A percentile compares a stretch with the other conserved stretches of the same genome.
phyloP scores from a whole-genome alignment of 2,329 filamentous ascomycete species.

The Neoscytalidium dimidiatum region DNA sequence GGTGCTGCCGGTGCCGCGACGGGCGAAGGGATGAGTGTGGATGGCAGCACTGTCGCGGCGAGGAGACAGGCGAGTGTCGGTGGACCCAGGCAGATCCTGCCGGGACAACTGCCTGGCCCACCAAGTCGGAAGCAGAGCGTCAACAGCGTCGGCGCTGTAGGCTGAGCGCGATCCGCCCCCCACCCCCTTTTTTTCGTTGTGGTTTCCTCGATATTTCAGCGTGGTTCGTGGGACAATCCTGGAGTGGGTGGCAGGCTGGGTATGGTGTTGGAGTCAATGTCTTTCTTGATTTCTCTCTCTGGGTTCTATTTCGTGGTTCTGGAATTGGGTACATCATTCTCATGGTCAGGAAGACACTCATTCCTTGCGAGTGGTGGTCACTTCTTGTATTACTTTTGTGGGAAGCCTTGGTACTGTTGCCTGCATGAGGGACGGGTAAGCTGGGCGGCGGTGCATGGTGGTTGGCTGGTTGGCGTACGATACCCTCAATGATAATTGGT shows the following conservation, averaged over 20 bases:
- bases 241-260: neutral
- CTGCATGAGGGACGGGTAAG: too few relatives aligned
- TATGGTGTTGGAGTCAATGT: neutral
- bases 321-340: neutral
- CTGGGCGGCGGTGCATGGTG: neutral
- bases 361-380: too few relatives aligned
- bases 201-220: neutral
- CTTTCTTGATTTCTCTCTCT: neutral
- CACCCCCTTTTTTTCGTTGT: neutral
- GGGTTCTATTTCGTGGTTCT: neutral
- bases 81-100: slow-evolving; percentile 38
- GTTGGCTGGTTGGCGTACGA: neutral
- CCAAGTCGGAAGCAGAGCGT: slow-evolving; percentile 13
- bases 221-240: neutral
- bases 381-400: too few relatives aligned
- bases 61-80: slow-evolving; percentile 34
- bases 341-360: too few relatives aligned
- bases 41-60: slow-evolving; percentile 34
- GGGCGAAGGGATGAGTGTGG: slow-evolving; percentile 31
- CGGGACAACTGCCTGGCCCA: slow-evolving; percentile 39
- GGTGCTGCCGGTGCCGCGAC: slow-evolving; percentile 33
- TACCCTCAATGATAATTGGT: slow-evolving; percentile 6
- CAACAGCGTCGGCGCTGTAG: neutral
- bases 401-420: too few relatives aligned
- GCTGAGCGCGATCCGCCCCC: too few relatives aligned